Conservation (phyloP, 2,329 filamentous ascomycete species). For the Ceratocystiopsis minuta region DNA sequence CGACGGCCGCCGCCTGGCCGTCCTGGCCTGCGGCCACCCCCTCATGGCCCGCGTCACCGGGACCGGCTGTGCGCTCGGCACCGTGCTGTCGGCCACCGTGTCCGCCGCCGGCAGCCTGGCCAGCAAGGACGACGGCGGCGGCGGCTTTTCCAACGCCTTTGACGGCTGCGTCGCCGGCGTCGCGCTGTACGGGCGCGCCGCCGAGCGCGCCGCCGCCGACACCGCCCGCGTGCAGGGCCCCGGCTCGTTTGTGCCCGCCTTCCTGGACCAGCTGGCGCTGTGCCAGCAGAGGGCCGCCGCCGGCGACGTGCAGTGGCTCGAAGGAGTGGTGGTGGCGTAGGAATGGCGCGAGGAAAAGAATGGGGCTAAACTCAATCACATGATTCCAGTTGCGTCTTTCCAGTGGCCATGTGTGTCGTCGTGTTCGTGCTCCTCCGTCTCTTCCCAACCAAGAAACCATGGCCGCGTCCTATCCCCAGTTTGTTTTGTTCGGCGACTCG, state of each 20-base stretch:
- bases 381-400: too few relatives aligned
- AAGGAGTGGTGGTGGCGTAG: too few relatives aligned
- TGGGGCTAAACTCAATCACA: too few relatives aligned
- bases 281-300: conserved; percentile 13
- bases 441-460: too few relatives aligned
- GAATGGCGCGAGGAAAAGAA: too few relatives aligned
- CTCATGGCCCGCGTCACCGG: conserved; percentile 56
- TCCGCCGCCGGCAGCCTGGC: conserved; percentile 32
- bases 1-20: conserved; percentile 31
- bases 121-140: background rate
- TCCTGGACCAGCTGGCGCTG: conserved; percentile 51
- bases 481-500: conserved; percentile 80
- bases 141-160: conserved; percentile 35
- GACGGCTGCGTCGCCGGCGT: conserved; percentile 54
- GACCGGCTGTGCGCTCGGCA: conserved; percentile 73
- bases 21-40: conserved; percentile 60
- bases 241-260: conserved; percentile 70
- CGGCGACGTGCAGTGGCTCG: conserved; percentile 8
- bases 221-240: conserved; percentile 50
- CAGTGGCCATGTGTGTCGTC: too few relatives aligned
- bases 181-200: conserved; percentile 57
- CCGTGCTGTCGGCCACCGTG: conserved; percentile 57
- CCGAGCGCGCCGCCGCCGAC: conserved; percentile 49
- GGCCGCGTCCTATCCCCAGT: conserved; percentile 42
- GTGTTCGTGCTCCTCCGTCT: too few relatives aligned